These are phyloP conservation scores for Aspergillus chevalieri DNA, from an alignment of 2,329 filamentous ascomycete genomes.

Conservation along the genomic window DNA sequence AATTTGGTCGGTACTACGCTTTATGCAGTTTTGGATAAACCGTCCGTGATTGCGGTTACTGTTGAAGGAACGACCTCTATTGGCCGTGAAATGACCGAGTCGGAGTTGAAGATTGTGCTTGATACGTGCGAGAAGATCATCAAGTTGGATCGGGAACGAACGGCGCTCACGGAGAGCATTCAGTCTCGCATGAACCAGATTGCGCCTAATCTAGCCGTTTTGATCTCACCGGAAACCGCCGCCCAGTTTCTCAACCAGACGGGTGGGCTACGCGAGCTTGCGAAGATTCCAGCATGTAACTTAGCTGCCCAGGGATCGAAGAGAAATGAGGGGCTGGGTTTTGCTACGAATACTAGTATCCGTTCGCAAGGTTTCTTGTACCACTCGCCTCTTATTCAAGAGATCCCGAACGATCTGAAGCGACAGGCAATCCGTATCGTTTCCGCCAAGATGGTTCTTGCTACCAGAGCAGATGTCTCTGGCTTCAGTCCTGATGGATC, in stretches of 20 bases:
- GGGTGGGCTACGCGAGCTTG: slow-evolving; percentile 79
- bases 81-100: slow-evolving; percentile 67
- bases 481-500: slow-evolving; percentile 76
- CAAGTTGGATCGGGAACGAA: slow-evolving; percentile 80
- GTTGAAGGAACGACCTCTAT: slow-evolving; percentile 89
- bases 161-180: slow-evolving; percentile 82
- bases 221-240: slow-evolving; percentile 87
- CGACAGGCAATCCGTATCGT: slow-evolving; percentile 94
- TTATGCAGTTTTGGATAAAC: slow-evolving; percentile 75
- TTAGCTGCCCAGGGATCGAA: slow-evolving; percentile 86
- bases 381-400: slow-evolving; percentile 80
- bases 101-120: slow-evolving; percentile 67
- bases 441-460: slow-evolving; percentile 86
- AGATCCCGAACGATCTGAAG: slow-evolving; percentile 78
- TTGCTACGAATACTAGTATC: slow-evolving; percentile 87
- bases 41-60: slow-evolving; percentile 90
- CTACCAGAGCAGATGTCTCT: slow-evolving; percentile 80
- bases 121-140: slow-evolving; percentile 82
- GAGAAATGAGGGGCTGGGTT: slow-evolving; percentile 70
- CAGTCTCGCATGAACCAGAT: slow-evolving; percentile 96
- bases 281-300: slow-evolving; percentile 91
- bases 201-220: slow-evolving; percentile 82
- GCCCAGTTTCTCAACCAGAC: slow-evolving; percentile 95
- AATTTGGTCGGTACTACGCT: slow-evolving; percentile 73
- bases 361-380: slow-evolving; percentile 91